Evolutionary conservation across 2,329 filamentous ascomycete genomes (phyloP).

Genomic region (Fusarium oligoseptatum): DNA sequence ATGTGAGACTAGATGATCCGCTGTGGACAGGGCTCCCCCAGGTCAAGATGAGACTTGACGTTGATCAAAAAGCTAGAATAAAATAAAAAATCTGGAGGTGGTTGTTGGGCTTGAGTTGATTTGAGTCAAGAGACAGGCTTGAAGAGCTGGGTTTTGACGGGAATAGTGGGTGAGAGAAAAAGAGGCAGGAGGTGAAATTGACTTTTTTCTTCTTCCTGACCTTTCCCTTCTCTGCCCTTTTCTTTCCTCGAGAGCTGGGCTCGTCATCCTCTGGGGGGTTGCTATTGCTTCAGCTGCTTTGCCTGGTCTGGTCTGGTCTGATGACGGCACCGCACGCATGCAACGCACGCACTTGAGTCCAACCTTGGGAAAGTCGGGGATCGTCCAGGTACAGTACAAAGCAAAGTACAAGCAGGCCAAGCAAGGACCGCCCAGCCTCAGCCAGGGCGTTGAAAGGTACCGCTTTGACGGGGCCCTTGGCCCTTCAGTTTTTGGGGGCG

Average conservation of each 20-base stretch:
- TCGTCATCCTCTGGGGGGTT: constrained; percentile 3
- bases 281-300: background rate
- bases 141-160: background rate
- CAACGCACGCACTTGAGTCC: constrained; percentile 4
- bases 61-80: constrained; percentile 22
- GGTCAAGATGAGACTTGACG: constrained; percentile 34
- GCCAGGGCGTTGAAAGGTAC: constrained; percentile 19
- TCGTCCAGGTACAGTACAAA: constrained; percentile 8
- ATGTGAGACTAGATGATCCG: constrained; percentile 19
- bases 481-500: background rate
- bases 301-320: constrained; percentile 13
- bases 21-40: constrained; percentile 32
- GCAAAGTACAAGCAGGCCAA: constrained; percentile 2
- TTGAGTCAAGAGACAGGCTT: background rate
- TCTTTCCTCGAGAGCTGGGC: background rate
- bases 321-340: constrained; percentile 29
- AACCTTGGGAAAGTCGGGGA: constrained; percentile 25
- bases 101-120: constrained; percentile 19
- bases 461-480: constrained; percentile 16
- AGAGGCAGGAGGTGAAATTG: background rate
- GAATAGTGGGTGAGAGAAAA: background rate
- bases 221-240: constrained; percentile 1
- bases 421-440: constrained; percentile 17
- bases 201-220: background rate
- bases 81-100: background rate